These are phyloP conservation scores for Mycena citricolor DNA, from an alignment of 1,284 basidiomycete species.

Conservation along the genomic window DNA sequence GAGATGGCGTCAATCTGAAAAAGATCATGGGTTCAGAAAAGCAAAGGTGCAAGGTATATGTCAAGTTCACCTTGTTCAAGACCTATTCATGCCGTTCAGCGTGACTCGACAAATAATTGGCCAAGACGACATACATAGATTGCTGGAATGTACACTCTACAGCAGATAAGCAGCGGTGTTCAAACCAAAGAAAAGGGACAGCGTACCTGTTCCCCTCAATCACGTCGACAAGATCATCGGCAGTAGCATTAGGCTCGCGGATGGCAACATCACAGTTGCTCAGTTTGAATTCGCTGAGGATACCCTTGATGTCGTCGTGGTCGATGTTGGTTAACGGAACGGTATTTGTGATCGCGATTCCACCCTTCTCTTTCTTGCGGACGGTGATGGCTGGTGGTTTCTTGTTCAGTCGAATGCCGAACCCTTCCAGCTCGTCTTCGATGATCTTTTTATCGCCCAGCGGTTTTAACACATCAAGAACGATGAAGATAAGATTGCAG, in stretches of 20 bases:
- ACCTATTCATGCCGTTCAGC: constrained; percentile 43
- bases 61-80: constrained; percentile 64
- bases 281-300: constrained; percentile 89
- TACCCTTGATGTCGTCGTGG: constrained; percentile 94
- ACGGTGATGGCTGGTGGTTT: constrained; percentile 87
- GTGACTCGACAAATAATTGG: constrained; percentile 4
- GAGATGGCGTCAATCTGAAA: constrained; percentile 94
- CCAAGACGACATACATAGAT: constrained; percentile 65
- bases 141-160: constrained; percentile 90
- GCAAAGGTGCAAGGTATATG: constrained; percentile 1
- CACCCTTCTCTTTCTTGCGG: constrained; percentile 94
- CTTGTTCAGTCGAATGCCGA: constrained; percentile 96
- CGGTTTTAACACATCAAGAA: constrained; percentile 97
- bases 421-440: constrained; percentile 92
- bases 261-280: constrained; percentile 94
- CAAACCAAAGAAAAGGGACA: not conserved
- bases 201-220: constrained; percentile 85
- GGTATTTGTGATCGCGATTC: constrained; percentile 91
- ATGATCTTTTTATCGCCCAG: constrained; percentile 93
- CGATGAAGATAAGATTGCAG: constrained; percentile 98
- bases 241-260: constrained; percentile 88
- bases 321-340: constrained; percentile 98
- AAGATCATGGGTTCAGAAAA: constrained; percentile 30
- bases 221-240: constrained; percentile 97
- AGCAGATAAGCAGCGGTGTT: constrained; percentile 14